phyloP scores from a whole-genome alignment of 2,329 filamentous ascomycete species.

The Madurella mycetomatis region DNA sequence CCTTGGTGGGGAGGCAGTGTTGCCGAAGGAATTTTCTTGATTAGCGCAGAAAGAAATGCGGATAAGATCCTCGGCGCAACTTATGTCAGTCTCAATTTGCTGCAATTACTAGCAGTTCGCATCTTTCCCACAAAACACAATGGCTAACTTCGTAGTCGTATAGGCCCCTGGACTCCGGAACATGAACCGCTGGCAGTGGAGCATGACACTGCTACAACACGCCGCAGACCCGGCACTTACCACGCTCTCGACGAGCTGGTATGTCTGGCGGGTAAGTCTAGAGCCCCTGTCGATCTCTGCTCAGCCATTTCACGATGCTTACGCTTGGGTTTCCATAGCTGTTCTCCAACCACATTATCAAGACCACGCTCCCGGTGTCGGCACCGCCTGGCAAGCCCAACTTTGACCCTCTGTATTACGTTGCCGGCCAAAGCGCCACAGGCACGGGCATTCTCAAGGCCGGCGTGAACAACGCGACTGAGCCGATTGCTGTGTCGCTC shows the following conservation, averaged over 20 bases:
- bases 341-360: slow-evolving; percentile 43
- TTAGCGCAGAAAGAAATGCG: slow-evolving; percentile 62
- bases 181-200: slow-evolving; percentile 48
- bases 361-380: slow-evolving; percentile 41
- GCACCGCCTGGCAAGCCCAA: slow-evolving; percentile 25
- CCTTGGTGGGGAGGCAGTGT: slow-evolving; percentile 59
- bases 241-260: slow-evolving; percentile 47
- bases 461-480: slow-evolving; percentile 50
- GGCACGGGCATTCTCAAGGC: slow-evolving; percentile 46
- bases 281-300: neutral
- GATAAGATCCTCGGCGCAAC: slow-evolving; percentile 52
- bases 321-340: slow-evolving; percentile 30
- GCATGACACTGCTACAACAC: slow-evolving; percentile 47
- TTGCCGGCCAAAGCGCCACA: slow-evolving; percentile 41
- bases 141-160: neutral
- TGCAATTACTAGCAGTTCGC: neutral
- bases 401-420: slow-evolving; percentile 47
- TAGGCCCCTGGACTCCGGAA: slow-evolving; percentile 45
- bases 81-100: slow-evolving; percentile 35
- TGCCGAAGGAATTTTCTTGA: slow-evolving; percentile 60
- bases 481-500: slow-evolving; percentile 42
- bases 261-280: slow-evolving; percentile 36
- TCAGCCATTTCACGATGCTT: neutral
- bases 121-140: too few relatives aligned
- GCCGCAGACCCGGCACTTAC: slow-evolving; percentile 45